Evolutionary conservation across 257 asterid genomes (phyloP).

Genomic region (Solanum bulbocastanum): DNA sequence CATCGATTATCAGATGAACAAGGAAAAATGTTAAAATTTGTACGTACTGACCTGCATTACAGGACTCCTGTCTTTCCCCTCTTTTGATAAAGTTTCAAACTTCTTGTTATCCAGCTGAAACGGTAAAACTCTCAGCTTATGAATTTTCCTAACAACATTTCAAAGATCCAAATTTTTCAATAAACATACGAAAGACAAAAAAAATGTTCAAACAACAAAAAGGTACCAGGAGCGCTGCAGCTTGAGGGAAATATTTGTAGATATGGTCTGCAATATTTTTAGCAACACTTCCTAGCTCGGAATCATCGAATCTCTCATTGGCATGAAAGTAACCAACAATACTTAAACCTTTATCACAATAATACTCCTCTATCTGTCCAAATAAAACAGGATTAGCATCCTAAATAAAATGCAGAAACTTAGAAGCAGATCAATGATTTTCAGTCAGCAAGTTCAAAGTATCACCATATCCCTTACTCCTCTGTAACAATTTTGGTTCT

Average conservation of each 20-base stretch:
- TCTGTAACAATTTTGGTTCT: not conserved
- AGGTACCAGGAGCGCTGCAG: constrained; percentile 79
- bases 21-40: not conserved
- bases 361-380: constrained; percentile 76
- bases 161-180: constrained; percentile 3
- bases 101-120: constrained; percentile 58
- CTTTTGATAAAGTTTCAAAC: constrained; percentile 40
- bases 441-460: not conserved
- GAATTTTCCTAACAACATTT: not conserved
- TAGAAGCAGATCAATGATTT: not conserved
- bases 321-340: constrained; percentile 91
- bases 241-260: constrained; percentile 65
- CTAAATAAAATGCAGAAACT: not conserved
- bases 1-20: not conserved
- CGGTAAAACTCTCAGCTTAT: not conserved
- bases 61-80: constrained; percentile 49
- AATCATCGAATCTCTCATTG: constrained; percentile 77
- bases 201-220: not conserved
- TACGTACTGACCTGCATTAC: constrained; percentile 53
- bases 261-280: constrained; percentile 89
- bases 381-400: not conserved
- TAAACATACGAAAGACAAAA: not conserved
- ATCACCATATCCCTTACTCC: not conserved
- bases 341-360: constrained; percentile 57
- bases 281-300: constrained; percentile 58